Percentiles rank a stretch among this genome's conserved stretches.
phyloP scores from a whole-genome alignment of 306 rosid species.

The Vicia sativa region DNA sequence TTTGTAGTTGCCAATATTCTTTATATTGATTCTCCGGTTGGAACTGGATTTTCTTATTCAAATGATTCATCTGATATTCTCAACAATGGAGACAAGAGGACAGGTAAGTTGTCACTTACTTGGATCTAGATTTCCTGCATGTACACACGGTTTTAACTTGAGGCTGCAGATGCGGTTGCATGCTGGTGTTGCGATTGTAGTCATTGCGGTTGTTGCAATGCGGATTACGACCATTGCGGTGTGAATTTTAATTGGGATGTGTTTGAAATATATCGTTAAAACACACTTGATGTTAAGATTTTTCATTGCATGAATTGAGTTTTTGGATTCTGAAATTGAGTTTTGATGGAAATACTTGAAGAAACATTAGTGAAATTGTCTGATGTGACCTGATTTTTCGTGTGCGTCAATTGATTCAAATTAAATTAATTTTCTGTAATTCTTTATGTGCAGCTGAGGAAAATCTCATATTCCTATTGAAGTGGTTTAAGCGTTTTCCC shows the following conservation, averaged over 20 bases:
- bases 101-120: slow-evolving; percentile 49
- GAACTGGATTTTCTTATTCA: slow-evolving; percentile 94
- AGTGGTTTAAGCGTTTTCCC: slow-evolving; percentile 88
- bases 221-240: too few species aligned
- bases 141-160: too few species aligned
- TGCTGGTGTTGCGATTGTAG: too few species aligned
- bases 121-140: not conserved
- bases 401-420: not conserved
- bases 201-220: too few species aligned
- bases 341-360: too few species aligned
- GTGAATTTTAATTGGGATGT: too few species aligned
- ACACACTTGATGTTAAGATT: too few species aligned
- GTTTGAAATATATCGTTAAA: too few species aligned
- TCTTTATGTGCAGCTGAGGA: slow-evolving; percentile 63
- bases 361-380: too few species aligned
- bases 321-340: too few species aligned
- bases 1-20: slow-evolving; percentile 81
- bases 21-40: slow-evolving; percentile 83
- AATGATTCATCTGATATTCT: slow-evolving; percentile 63
- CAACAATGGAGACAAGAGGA: slow-evolving; percentile 73
- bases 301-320: too few species aligned
- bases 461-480: slow-evolving; percentile 62
- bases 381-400: not conserved
- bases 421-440: not conserved
- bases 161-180: too few species aligned